Evolutionary conservation across 2,329 filamentous ascomycete genomes (phyloP).

Genomic region (Ophiosphaerella korrae): DNA sequence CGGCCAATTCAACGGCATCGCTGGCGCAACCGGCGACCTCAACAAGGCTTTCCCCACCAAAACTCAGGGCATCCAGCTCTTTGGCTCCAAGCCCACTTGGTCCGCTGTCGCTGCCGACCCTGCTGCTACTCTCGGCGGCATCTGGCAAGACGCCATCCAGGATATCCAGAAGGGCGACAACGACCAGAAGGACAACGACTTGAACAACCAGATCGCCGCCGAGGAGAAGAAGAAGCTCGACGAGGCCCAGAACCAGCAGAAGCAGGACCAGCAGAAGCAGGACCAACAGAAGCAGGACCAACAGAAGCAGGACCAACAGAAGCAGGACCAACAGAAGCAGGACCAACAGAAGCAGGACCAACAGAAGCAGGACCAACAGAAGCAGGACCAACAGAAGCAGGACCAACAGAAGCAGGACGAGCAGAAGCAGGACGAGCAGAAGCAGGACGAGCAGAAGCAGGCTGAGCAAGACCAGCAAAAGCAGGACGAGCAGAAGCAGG

Average conservation of each 20-base stretch:
- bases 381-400: background rate
- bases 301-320: slow-evolving; percentile 3
- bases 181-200: slow-evolving; percentile 26
- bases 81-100: slow-evolving; percentile 36
- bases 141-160: slow-evolving; percentile 34
- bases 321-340: background rate
- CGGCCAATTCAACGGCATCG: slow-evolving; percentile 16
- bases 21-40: slow-evolving; percentile 14
- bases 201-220: slow-evolving; percentile 26
- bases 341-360: background rate
- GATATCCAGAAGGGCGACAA: slow-evolving; percentile 31
- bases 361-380: slow-evolving; percentile 5
- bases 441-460: slow-evolving; percentile 8
- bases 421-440: slow-evolving; percentile 8
- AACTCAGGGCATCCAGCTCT: slow-evolving; percentile 33
- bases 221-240: slow-evolving; percentile 27
- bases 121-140: slow-evolving; percentile 31
- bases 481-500: slow-evolving; percentile 5
- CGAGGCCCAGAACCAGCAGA: slow-evolving; percentile 5
- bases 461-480: slow-evolving; percentile 7
- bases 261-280: slow-evolving; percentile 3
- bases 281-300: background rate
- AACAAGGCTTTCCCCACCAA: slow-evolving; percentile 21
- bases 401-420: slow-evolving; percentile 7
- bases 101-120: slow-evolving; percentile 30